Evolutionary conservation across 108 stramenopile genomes (phyloP).

Genomic region (Pseudonitzschia multiseries): DNA sequence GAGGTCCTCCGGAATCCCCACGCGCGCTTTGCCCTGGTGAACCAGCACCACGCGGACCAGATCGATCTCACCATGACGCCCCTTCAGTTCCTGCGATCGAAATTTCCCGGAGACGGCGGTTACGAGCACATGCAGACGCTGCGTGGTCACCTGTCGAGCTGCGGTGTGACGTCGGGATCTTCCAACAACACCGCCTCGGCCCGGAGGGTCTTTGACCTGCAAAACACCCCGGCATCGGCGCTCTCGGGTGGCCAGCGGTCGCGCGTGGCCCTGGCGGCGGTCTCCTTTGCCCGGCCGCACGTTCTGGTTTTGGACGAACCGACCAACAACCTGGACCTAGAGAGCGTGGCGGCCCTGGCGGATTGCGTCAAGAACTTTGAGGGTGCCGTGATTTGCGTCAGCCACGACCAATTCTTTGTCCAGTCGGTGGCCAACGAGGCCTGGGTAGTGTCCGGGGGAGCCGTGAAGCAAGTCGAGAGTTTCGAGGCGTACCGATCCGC

Average conservation of each 20-base stretch:
- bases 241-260: constrained; percentile 91
- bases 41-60: constrained; percentile 89
- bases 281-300: constrained; percentile 72
- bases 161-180: constrained; percentile 37
- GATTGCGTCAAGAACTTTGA: constrained; percentile 67
- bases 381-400: constrained; percentile 88
- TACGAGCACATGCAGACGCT: constrained; percentile 39
- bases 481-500: constrained; percentile 5
- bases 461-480: constrained; percentile 1
- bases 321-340: constrained; percentile 91
- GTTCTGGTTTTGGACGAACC: constrained; percentile 55
- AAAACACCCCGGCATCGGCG: constrained; percentile 64
- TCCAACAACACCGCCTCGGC: constrained; percentile 85
- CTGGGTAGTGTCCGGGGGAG: constrained; percentile 70
- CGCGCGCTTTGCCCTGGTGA: constrained; percentile 73
- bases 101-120: constrained; percentile 40
- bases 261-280: constrained; percentile 83
- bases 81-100: constrained; percentile 55
- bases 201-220: constrained; percentile 80
- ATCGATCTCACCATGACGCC: constrained; percentile 76
- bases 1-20: constrained; percentile 58
- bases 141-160: constrained; percentile 42
- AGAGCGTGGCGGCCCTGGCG: constrained; percentile 87
- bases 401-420: constrained; percentile 85
- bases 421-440: constrained; percentile 68